A percentile compares a stretch with the other conserved stretches of the same genome.
Evolutionary conservation across 805 yeast species (phyloP).

Genomic region (Lipomyces orientalis): DNA sequence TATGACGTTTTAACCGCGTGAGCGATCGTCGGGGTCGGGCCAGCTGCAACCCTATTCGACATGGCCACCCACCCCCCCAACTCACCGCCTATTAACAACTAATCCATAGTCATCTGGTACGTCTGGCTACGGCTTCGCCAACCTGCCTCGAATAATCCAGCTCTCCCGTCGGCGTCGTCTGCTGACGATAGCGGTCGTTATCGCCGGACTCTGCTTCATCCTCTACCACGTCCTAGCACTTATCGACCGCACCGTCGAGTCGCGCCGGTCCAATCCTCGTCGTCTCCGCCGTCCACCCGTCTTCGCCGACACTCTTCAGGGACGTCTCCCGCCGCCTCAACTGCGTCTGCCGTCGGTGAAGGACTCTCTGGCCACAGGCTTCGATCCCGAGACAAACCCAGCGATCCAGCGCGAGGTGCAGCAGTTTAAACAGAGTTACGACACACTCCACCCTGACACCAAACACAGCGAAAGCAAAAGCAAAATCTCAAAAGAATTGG

Average conservation of each 20-base stretch:
- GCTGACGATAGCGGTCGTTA: background rate
- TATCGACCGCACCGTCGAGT: background rate
- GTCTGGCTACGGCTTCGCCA: background rate
- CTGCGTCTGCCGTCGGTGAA: constrained; percentile 14
- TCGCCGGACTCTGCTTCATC: background rate
- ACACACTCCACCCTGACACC: background rate
- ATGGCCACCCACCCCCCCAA: background rate
- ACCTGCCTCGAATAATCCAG: background rate
- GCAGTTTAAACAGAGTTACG: background rate
- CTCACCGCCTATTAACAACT: background rate
- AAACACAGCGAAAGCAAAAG: background rate
- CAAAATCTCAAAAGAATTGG: background rate
- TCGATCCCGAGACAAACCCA: constrained; percentile 8
- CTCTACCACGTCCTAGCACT: background rate
- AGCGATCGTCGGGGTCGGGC: no score
- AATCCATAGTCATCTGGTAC: background rate
- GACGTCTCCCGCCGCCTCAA: constrained; percentile 10
- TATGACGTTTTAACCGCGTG: no score
- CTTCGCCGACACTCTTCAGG: background rate
- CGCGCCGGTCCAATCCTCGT: background rate
- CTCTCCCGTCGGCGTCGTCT: constrained; percentile 1
- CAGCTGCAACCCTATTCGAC: no score
- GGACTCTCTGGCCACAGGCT: constrained; percentile 14
- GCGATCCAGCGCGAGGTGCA: constrained; percentile 3
- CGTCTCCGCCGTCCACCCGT: background rate